Evolutionary conservation across 164 flowering plant genomes (phyloP), one percentile per base, ranked within the genome.

Genomic region (Cinnamomum micranthum): DNA sequence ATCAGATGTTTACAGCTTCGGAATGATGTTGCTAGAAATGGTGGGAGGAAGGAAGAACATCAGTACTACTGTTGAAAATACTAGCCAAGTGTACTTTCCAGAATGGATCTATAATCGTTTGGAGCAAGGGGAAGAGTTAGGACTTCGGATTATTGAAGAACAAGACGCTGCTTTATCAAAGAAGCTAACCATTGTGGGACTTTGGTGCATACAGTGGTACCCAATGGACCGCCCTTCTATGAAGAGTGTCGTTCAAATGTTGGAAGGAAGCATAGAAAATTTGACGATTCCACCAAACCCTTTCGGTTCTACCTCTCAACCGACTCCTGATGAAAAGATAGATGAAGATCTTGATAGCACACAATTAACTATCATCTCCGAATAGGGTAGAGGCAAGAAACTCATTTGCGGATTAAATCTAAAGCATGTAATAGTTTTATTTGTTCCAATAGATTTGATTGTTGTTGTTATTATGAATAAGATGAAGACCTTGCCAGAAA

Each of bases 11-110:
- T 70, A 47, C 23, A 70, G 72, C 60, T 70, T 35, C 14, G 73
- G 41, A 25, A 55, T 70, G 72, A 7, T 72, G 35, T 70, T 50
- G 10, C 24, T 23, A 12, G 50, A 70, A 70, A 70, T 70, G 65
- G 73, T 71, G 27, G 65, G 73, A 71, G 73, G 73, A 55, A 52
- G 73, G n/a, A 71, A 71, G 64, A 71, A 51, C 15, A 12, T 5
- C 41, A 28, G 31, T 25, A 17, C 13, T 13, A 20, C 64, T 14
- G 63, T 17, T 2, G 50, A 58, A 20, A 12, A 71, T n/a, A 4
- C 51, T 10, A n/a, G 66, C 25, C 47, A 58, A 59, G 19, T 33
- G 28, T 59, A 59, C 59, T 71, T 71, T 71, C 74, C 66, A 11
- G 50, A 71, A 5, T 71, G 74, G 74, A 59, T 71, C 11, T 71